phyloP scores from a whole-genome alignment of 345 rosid species.

The Boechera retrofracta region DNA sequence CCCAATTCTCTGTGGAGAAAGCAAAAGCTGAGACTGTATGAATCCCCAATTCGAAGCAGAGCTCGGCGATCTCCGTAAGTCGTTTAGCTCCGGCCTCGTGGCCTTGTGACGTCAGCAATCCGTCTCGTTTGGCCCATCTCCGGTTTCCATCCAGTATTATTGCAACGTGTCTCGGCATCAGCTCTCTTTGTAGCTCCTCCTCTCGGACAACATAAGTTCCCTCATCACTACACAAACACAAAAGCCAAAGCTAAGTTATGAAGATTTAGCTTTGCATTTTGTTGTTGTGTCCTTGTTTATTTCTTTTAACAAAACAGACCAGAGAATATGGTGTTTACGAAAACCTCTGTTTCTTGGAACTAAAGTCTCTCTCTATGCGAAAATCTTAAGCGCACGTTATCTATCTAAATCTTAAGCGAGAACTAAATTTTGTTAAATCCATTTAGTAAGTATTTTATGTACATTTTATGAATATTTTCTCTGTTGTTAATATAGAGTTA shows the following conservation, averaged over 20 bases:
- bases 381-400: too few species aligned
- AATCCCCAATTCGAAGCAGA: too few species aligned
- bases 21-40: too few species aligned
- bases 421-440: not conserved
- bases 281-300: not conserved
- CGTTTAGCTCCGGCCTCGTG: conserved; percentile 64
- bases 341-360: too few species aligned
- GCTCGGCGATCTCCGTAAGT: conserved; percentile 43
- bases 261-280: not conserved
- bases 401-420: too few species aligned
- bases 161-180: conserved; percentile 74
- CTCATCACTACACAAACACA: not conserved
- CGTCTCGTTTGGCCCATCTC: conserved; percentile 66
- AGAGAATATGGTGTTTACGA: not conserved
- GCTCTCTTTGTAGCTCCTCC: conserved; percentile 44
- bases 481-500: too few species aligned
- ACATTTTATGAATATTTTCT: too few species aligned
- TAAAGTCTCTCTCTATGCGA: too few species aligned
- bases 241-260: not conserved
- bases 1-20: conserved; percentile 45
- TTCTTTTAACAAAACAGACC: not conserved
- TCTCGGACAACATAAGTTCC: not conserved
- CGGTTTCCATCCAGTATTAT: conserved; percentile 79
- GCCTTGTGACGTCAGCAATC: conserved; percentile 53
- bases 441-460: too few species aligned